Evolutionary conservation across 1,284 basidiomycete species (phyloP).

Genomic region (Cryptococcus deneoformans): DNA sequence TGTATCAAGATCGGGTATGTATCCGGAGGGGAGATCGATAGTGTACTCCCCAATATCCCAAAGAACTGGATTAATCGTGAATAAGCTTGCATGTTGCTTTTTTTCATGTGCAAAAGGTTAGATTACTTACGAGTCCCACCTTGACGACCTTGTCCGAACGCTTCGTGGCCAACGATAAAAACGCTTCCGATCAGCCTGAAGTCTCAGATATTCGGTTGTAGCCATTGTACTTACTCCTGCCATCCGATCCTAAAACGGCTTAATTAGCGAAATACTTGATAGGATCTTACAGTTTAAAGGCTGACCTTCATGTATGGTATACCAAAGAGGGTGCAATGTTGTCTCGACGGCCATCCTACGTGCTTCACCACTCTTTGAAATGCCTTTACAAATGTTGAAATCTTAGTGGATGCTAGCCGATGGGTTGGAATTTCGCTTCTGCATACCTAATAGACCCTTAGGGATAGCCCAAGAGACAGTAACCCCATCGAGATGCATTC

Average conservation of each 20-base stretch:
- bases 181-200: neutral
- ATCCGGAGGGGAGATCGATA: slow-evolving; percentile 14
- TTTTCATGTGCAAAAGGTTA: neutral
- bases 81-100: neutral
- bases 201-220: neutral
- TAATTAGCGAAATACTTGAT: neutral
- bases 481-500: slow-evolving; percentile 34
- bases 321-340: slow-evolving; percentile 34
- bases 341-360: slow-evolving; percentile 37
- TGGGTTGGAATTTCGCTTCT: neutral
- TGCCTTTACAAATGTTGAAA: slow-evolving; percentile 15
- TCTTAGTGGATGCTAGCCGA: neutral
- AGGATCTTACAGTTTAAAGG: neutral
- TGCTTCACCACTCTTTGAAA: slow-evolving; percentile 25
- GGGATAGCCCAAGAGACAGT: slow-evolving; percentile 41
- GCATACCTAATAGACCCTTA: slow-evolving; percentile 31
- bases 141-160: slow-evolving; percentile 20
- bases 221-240: slow-evolving; percentile 12
- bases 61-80: slow-evolving; percentile 18
- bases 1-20: slow-evolving; percentile 18
- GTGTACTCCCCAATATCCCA: slow-evolving; percentile 41
- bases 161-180: slow-evolving; percentile 5
- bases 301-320: slow-evolving; percentile 33
- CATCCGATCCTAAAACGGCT: slow-evolving; percentile 17
- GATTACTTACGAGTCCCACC: slow-evolving; percentile 30